phyloP scores from a whole-genome alignment of 371 early-diverging fungal genomes.

The Mortierella sp. region DNA sequence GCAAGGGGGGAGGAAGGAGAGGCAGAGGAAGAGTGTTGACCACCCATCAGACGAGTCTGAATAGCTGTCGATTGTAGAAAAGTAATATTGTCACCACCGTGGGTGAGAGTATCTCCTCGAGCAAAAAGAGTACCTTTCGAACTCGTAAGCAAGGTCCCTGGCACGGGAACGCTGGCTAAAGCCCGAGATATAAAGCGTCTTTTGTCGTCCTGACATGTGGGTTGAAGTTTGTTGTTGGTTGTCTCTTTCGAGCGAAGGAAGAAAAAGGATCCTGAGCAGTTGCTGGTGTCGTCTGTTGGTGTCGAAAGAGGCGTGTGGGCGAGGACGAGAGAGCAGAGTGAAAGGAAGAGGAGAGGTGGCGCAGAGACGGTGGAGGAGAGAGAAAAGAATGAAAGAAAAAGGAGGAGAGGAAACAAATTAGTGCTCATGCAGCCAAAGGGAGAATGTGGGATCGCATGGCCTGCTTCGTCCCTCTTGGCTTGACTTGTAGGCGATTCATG shows the following conservation, averaged over 20 bases:
- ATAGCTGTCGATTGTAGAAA: background rate
- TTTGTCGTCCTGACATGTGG: slow-evolving; percentile 27
- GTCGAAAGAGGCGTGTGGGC: background rate
- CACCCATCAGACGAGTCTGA: background rate
- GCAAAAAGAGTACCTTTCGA: slow-evolving; percentile 73
- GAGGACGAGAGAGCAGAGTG: background rate
- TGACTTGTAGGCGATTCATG: no score
- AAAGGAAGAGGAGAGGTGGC: background rate
- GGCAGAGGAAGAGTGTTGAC: background rate
- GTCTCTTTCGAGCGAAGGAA: background rate
- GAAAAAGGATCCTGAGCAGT: background rate
- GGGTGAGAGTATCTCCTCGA: background rate
- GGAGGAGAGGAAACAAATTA: background rate
- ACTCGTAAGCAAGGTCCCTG: slow-evolving; percentile 85
- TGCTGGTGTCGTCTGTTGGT: background rate
- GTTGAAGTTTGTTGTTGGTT: background rate
- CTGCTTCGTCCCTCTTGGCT: background rate
- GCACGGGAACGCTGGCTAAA: slow-evolving; percentile 79
- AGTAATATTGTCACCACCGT: no score
- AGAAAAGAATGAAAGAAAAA: background rate
- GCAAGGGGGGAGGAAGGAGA: background rate
- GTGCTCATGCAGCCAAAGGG: background rate
- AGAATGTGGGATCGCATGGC: background rate
- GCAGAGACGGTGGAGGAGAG: background rate
- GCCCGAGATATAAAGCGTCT: slow-evolving; percentile 78